Evolutionary conservation across 2,329 filamentous ascomycete species (phyloP).

Genomic region (Leptographium lundbergii): DNA sequence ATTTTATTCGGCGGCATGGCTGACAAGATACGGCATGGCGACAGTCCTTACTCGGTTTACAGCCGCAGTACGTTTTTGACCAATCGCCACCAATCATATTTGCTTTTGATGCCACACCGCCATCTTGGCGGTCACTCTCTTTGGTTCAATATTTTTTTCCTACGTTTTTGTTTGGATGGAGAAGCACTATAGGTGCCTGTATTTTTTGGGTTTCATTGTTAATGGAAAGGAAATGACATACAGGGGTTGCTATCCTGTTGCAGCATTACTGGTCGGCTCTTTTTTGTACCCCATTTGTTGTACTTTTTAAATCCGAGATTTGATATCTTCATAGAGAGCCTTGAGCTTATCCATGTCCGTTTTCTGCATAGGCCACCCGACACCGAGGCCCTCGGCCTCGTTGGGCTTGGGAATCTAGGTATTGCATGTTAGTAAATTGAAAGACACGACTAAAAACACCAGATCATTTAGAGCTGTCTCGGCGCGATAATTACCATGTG

Average conservation of each 20-base stretch:
- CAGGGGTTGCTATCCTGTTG: background rate
- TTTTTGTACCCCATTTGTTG: background rate
- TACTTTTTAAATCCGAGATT: constrained; percentile 61
- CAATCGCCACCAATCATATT: background rate
- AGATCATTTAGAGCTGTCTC: background rate
- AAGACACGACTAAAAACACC: too few relatives aligned
- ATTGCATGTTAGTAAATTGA: background rate
- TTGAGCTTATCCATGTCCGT: constrained; percentile 76
- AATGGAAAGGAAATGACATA: background rate
- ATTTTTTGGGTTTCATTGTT: background rate
- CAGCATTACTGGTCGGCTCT: background rate
- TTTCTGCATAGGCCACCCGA: constrained; percentile 60
- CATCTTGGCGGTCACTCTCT: background rate
- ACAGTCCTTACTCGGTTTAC: background rate
- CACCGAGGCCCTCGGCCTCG: constrained; percentile 59
- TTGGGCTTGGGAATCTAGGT: constrained; percentile 86
- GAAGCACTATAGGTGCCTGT: background rate
- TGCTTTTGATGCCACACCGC: background rate
- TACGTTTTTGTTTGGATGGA: background rate
- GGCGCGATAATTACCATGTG: constrained; percentile 64
- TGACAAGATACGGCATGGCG: background rate
- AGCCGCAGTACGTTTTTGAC: background rate
- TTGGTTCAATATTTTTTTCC: background rate
- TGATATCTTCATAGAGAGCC: constrained; percentile 68
- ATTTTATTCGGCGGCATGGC: background rate